Base-by-base conservation (phyloP, 805 yeast genomes). In the Dipodascus albidus region DNA sequence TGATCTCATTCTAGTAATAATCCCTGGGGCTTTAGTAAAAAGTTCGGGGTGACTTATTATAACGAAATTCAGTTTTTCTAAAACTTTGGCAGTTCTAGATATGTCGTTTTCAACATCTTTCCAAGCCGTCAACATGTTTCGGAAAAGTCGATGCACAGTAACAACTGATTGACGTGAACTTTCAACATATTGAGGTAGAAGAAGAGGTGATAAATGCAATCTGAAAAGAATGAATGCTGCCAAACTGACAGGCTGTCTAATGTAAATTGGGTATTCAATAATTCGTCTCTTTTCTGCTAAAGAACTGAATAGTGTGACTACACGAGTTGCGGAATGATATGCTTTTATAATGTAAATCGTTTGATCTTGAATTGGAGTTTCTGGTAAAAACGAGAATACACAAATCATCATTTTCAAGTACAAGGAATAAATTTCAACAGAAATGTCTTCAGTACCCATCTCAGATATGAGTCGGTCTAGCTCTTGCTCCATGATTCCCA, bases 51-150 rank as follows among this genome's bases (percentile, higher is more conserved):
- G 88, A 0, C 95, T 85, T 55, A 86, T 83, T 48, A 90, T 74
- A 3, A 87, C 96, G 64, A 85, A 84, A 65, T 90, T 90, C 62
- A 90, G 74, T 63, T 88, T 87, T 61, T 90, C 97, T 60, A 90
- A 73, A 6, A 89, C 91, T 58, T 87, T 87, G 1, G 97, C 96
- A 0, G 95, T 86, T 66, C 97, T 76, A 1, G 95, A 83, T 31
- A 90, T 85, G 68, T 90, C 97, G 69, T 87, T 89, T 56, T 87
- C 87, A 42, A 89, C 85, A 50, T 84, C 85, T 58, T 86, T 83
- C 97, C 97, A 90, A 3, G 95, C 90, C 2, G 93, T 83, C 41
- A 88, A 73, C 67, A 91, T 89, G 64, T 90, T 90, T 67, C 96
- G 76, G 65, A 81, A 87, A 48, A 89, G 70, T 64, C 96, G 74